Conservation (phyloP, 139 green algal genomes). For the Microglena sp. region DNA sequence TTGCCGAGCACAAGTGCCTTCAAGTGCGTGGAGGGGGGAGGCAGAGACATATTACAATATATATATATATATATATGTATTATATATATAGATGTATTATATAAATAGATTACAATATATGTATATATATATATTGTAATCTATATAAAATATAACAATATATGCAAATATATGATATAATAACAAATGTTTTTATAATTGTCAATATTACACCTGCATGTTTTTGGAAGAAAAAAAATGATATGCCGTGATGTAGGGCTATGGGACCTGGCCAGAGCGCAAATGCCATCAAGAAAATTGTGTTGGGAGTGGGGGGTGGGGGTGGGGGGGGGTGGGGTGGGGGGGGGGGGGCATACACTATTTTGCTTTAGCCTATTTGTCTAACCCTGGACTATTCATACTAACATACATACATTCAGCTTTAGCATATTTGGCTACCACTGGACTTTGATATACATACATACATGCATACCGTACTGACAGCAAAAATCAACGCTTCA, state of each 20-base stretch:
- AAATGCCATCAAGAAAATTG: slow-evolving; percentile 38
- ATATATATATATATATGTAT: background rate
- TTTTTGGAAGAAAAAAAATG: background rate
- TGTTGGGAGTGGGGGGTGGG: too few species aligned
- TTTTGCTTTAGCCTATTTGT: background rate
- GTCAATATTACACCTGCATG: background rate
- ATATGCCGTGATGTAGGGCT: background rate
- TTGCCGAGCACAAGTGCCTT: slow-evolving; percentile 26
- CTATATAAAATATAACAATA: too few species aligned
- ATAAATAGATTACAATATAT: too few species aligned
- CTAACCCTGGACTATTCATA: background rate
- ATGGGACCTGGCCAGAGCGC: slow-evolving; percentile 4
- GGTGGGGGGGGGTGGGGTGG: too few species aligned
- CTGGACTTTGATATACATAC: too few species aligned
- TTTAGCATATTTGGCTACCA: too few species aligned
- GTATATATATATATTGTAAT: too few species aligned
- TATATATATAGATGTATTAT: background rate
- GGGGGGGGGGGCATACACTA: slow-evolving; percentile 12
- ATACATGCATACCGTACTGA: too few species aligned
- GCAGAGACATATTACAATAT: slow-evolving; percentile 17
- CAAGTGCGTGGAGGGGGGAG: slow-evolving; percentile 23
- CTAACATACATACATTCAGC: slow-evolving; percentile 4
- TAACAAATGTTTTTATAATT: too few species aligned
- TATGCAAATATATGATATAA: too few species aligned
- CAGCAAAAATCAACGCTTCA: too few species aligned